These are phyloP conservation scores for Colletotrichum sp. DNA, from an alignment of 2,329 filamentous ascomycete species.

Conservation along the genomic window DNA sequence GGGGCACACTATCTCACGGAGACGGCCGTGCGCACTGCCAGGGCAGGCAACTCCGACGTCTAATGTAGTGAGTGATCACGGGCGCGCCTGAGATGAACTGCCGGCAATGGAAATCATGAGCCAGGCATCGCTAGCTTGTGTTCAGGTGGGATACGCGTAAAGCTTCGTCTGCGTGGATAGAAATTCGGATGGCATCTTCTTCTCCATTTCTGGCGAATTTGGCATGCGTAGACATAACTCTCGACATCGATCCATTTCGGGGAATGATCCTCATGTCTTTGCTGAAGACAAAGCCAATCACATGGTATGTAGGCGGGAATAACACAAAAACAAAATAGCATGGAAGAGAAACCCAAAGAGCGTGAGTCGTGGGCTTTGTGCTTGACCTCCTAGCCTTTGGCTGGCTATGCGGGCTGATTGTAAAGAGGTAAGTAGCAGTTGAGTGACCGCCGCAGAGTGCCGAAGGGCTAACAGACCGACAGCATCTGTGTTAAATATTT, in stretches of 20 bases:
- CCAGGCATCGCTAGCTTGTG: neutral
- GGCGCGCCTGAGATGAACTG: neutral
- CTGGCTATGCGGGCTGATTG: neutral
- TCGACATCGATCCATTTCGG: neutral
- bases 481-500: neutral
- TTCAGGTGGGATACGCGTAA: neutral
- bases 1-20: neutral
- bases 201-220: neutral
- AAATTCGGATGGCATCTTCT: neutral
- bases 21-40: neutral
- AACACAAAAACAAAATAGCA: neutral
- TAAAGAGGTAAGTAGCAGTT: neutral
- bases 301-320: accelerated
- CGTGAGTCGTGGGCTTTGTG: neutral
- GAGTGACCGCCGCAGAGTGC: neutral
- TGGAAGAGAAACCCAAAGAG: neutral
- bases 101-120: neutral
- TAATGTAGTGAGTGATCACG: neutral
- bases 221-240: accelerated
- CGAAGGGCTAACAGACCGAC: neutral
- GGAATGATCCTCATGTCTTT: neutral
- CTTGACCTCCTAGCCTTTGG: neutral
- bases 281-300: neutral
- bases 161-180: neutral
- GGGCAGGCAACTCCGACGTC: neutral